phyloP scores from a whole-genome alignment of 768 basidiomycete genomes.

The Rhodotorula taiwanensis region DNA sequence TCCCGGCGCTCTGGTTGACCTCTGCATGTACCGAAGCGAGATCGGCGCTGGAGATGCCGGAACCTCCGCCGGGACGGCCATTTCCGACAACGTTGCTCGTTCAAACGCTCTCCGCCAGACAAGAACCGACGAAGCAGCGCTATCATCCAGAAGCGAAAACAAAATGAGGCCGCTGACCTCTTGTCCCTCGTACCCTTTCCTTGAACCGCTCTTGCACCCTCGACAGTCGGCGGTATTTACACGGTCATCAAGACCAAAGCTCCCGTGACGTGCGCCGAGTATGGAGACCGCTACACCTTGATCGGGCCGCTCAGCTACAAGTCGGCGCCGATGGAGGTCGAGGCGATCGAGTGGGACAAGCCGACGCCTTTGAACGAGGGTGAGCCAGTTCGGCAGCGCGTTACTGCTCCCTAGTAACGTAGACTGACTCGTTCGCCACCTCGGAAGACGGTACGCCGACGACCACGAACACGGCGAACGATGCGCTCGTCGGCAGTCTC shows the following conservation, averaged over 20 bases:
- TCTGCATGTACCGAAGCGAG: too few relatives aligned
- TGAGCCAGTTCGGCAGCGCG: background rate
- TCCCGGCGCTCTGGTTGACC: too few relatives aligned
- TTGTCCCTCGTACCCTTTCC: background rate
- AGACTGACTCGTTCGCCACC: background rate
- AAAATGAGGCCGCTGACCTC: too few relatives aligned
- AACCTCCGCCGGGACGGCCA: too few relatives aligned
- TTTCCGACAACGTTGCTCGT: too few relatives aligned
- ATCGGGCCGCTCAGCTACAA: slow-evolving; percentile 99
- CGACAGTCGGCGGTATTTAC: slow-evolving; percentile 87
- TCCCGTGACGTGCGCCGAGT: slow-evolving; percentile 93
- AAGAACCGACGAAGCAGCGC: too few relatives aligned
- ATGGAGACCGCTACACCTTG: slow-evolving; percentile 87
- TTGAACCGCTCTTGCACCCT: background rate
- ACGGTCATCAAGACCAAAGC: slow-evolving; percentile 99
- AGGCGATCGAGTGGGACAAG: slow-evolving; percentile 67
- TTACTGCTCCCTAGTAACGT: too few relatives aligned
- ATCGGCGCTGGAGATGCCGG: too few relatives aligned
- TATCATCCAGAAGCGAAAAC: too few relatives aligned
- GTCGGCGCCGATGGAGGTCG: slow-evolving; percentile 97
- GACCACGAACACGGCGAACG: slow-evolving; percentile 33
- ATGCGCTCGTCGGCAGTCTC: slow-evolving; percentile 63
- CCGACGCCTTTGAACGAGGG: slow-evolving; percentile 16
- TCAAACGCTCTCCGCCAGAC: too few relatives aligned
- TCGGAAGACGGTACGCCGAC: slow-evolving; percentile 9